Base-by-base conservation (phyloP, 192 early-diverging fungal genomes). In the Coemansia sp. region DNA sequence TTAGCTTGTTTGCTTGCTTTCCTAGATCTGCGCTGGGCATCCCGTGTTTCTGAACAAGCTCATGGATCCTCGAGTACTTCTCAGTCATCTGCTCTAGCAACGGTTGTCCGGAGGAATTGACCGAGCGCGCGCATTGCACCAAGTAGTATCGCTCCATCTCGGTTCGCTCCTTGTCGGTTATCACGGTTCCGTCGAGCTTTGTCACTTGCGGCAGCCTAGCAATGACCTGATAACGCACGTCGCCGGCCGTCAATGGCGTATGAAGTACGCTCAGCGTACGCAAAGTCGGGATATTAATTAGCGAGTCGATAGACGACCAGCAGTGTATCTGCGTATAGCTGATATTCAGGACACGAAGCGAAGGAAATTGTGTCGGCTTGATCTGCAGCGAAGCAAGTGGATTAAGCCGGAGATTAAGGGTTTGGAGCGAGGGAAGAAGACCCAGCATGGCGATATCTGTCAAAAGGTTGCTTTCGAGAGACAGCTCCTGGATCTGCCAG, bases 131-230 rank as follows among this genome's bases (percentile, higher is more conserved):
- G 16, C 66, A 69, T 0, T 66, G 65, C 1, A 52, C 34, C 28
- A 80, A 47, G 46, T 69, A 81, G 39, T 69, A 69, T 14, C 72
- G 69, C n/a, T 81, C 78, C 60, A 81, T 67, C n/a, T 81, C 78
- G 4, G 64, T 65, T 18, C 78, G 69, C 28, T 81, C 78, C 9
- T 59, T 48, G 0, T 46, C 16, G 11, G 65, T 28, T 11, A 79
- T 59, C 4, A 42, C 1, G 0, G 76, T 49, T 18, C 76, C 64
- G 8, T 79, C 76, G 5, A 79, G 67, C 10, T 70, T 74, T 0
- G 24, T 22, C 0, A 79, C 19, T 2, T 60, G 11, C 0, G 62
- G 57, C 20, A 81, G 39, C 2, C 69, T 34, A 0, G 57, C 69
- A 10, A 81, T 25, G 0, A 54, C 18, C n/a, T 72, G 56, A 0